Conservation (phyloP, 805 yeast genomes). For the Metschnikowia bowlesiae region DNA sequence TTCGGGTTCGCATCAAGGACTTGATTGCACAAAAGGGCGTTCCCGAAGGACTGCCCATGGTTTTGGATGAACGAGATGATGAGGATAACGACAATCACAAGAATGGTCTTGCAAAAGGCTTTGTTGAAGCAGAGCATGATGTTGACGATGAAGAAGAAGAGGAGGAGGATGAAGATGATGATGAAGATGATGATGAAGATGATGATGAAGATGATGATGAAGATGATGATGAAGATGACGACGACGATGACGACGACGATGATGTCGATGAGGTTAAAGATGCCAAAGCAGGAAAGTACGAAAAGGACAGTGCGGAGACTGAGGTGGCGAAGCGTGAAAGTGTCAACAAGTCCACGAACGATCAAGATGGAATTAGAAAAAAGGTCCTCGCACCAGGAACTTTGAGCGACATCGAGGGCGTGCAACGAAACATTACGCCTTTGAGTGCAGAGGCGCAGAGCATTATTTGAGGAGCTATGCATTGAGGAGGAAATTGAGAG, state of each 20-base stretch:
- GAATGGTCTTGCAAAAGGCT: not conserved
- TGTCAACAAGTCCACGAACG: not conserved
- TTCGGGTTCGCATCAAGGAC: constrained; percentile 30
- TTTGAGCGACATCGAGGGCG: constrained; percentile 8
- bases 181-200: constrained; percentile 36
- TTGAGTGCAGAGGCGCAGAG: constrained; percentile 14
- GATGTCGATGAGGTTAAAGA: constrained; percentile 10
- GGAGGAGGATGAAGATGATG: constrained; percentile 36
- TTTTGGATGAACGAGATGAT: constrained; percentile 15
- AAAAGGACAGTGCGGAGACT: not conserved
- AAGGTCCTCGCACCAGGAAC: constrained; percentile 5
- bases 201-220: constrained; percentile 33
- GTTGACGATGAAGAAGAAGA: constrained; percentile 23
- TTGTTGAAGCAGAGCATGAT: no score
- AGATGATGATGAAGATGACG: constrained; percentile 36
- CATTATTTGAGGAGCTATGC: constrained; percentile 7
- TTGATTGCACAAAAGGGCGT: constrained; percentile 24
- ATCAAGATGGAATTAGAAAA: not conserved
- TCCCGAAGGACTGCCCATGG: constrained; percentile 5
- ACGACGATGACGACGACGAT: constrained; percentile 35
- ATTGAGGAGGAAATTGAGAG: not conserved
- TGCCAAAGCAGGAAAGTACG: not conserved
- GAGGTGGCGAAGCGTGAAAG: not conserved
- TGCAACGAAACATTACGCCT: constrained; percentile 13
- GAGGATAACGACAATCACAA: constrained; percentile 3